phyloP scores from a whole-genome alignment of 2,329 filamentous ascomycete genomes.

The Penicillium olsonii region DNA sequence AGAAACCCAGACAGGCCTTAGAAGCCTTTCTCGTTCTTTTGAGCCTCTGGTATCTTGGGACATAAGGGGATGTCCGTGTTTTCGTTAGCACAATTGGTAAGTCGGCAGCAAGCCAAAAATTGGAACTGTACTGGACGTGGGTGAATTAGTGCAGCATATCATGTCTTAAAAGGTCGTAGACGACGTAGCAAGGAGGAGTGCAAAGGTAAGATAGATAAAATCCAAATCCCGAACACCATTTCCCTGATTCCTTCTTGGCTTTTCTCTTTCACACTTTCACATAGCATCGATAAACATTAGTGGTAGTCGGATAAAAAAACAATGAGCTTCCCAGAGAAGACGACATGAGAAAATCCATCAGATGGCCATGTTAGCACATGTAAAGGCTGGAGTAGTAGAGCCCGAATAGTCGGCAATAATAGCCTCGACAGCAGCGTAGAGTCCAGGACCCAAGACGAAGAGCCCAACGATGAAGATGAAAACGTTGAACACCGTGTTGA shows the following conservation, averaged over 20 bases:
- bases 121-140: no score
- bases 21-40: no score
- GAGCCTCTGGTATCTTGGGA: no score
- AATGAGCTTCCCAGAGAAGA: background rate
- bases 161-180: background rate
- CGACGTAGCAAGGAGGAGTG: background rate
- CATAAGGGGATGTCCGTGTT: no score
- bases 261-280: background rate
- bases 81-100: no score
- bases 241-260: background rate
- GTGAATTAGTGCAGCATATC: background rate
- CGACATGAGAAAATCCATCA: constrained; percentile 24
- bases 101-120: no score
- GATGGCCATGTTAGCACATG: constrained; percentile 52
- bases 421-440: constrained; percentile 56
- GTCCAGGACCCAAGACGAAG: constrained; percentile 53
- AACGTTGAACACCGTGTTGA: constrained; percentile 49
- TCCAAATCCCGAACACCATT: background rate
- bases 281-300: background rate
- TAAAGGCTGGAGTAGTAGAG: constrained; percentile 49
- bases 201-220: background rate
- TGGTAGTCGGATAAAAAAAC: background rate
- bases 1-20: no score
- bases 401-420: constrained; percentile 54
- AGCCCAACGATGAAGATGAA: constrained; percentile 50